phyloP scores from a whole-genome alignment of 1,284 basidiomycete genomes.

The Microbotryum silenes-acaulis region DNA sequence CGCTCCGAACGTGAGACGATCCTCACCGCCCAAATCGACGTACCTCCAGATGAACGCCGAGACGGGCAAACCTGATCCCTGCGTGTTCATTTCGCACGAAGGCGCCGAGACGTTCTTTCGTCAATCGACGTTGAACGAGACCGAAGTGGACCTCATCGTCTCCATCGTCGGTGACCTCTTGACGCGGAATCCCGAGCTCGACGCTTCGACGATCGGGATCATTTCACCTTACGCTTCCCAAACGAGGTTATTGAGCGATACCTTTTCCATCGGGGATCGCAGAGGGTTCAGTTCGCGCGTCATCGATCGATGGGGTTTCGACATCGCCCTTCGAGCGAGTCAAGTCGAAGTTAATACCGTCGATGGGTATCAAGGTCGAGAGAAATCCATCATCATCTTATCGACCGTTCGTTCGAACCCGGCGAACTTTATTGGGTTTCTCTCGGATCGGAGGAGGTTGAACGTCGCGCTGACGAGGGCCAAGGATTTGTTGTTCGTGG shows the following conservation, averaged over 20 bases:
- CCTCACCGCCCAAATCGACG: constrained; percentile 36
- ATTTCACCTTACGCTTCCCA: constrained; percentile 82
- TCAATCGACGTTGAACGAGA: constrained; percentile 62
- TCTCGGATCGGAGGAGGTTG: constrained; percentile 75
- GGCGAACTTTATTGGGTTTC: constrained; percentile 69
- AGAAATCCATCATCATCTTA: constrained; percentile 86
- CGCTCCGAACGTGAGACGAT: constrained; percentile 52
- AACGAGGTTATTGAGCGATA: constrained; percentile 52
- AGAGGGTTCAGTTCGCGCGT: not conserved
- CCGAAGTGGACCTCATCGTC: constrained; percentile 68
- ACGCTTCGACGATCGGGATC: constrained; percentile 68
- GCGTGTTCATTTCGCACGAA: constrained; percentile 68
- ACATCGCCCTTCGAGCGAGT: constrained; percentile 58
- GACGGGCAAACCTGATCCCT: constrained; percentile 4
- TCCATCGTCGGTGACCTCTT: constrained; percentile 70
- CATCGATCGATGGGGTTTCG: constrained; percentile 35
- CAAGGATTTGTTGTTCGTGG: constrained; percentile 54
- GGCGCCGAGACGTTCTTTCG: constrained; percentile 58
- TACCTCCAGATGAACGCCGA: not conserved
- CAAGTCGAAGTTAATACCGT: constrained; percentile 77
- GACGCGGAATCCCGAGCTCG: constrained; percentile 57
- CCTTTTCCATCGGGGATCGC: constrained; percentile 42
- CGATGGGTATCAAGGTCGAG: constrained; percentile 86
- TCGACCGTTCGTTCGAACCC: constrained; percentile 77
- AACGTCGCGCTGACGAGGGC: constrained; percentile 72